Base-by-base conservation (phyloP, 768 basidiomycete genomes). In the Lactarius akahatsu region DNA sequence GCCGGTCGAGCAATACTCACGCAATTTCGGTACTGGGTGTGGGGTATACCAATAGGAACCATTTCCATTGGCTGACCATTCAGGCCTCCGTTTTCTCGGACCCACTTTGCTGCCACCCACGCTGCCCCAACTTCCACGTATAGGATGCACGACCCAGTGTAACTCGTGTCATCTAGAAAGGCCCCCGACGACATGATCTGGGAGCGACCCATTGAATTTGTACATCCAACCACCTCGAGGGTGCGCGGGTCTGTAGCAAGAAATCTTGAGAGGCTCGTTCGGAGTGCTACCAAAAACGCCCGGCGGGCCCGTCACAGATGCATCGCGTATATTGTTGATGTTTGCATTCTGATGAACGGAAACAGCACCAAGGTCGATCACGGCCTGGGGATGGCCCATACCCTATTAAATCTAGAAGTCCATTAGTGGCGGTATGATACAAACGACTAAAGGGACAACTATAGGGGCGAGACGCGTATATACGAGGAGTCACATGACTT, bases 111-210 rank as follows among this genome's bases (percentile, higher is more conserved):
- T 82, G 76, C 92, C 57, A 92, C 90, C 95, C 94, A 97, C n/a
- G 95, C 87, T 28, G 92, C 91, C 36, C 97, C 97, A 71, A 98
- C 95, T 74, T 92, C 91, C 72, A 92, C 85, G 67, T 94, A 90
- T 84, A 96, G 89, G 72, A 98, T 92, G 63, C 86, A 83, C 13
- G 96, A 94, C 73, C 95, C 94, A 2, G 95, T 97, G 76, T 98
- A 96, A 73, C 89, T 91, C n/a, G 90, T 92, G 52, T 94, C 94
- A 76, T 96, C 94, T 9, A 94, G 94, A 74, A 99, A 99, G 50
- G 98, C 81, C 6, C 93, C 20, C 96, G 61, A 98, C 90, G 23
- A 87, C 91, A 36, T 60, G 41, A 11, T 63, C 69, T 16, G 66
- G 67, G 43, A 32, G 58, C 32, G 61, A 32, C 5, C 67, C 64